Percentiles rank a stretch among this genome's conserved stretches.
phyloP scores from a whole-genome alignment of 2,329 filamentous ascomycete genomes.

The Xylariomycetidae sp. region DNA sequence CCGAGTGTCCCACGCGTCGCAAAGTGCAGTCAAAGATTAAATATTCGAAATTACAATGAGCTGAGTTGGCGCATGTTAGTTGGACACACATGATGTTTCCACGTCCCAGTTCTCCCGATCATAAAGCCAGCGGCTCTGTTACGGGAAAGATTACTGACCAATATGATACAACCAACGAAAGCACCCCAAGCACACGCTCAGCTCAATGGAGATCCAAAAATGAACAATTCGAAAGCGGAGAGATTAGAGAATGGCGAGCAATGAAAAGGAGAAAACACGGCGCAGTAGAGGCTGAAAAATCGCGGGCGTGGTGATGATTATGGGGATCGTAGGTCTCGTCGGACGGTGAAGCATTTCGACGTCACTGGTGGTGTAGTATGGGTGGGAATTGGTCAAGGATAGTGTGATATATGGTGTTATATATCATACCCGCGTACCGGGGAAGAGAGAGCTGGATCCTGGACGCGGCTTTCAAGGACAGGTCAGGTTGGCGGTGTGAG shows the following conservation, averaged over 20 bases:
- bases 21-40: conserved; percentile 23
- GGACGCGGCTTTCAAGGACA: no score
- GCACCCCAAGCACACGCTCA: no score
- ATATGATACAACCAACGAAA: conserved; percentile 43
- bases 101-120: no score
- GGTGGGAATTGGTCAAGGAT: no score
- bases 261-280: conserved; percentile 11
- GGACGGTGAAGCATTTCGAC: conserved; percentile 30
- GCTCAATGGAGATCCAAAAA: conserved; percentile 23
- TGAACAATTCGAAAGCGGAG: no score
- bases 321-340: conserved; percentile 17
- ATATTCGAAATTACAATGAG: conserved; percentile 28
- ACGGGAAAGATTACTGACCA: conserved; percentile 36
- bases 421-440: conserved; percentile 23
- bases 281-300: conserved; percentile 14
- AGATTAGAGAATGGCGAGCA: conserved; percentile 14
- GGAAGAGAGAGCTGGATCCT: conserved; percentile 12
- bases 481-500: conserved; percentile 26
- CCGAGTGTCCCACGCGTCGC: conserved; percentile 12
- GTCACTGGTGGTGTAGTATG: conserved; percentile 25
- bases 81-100: no score
- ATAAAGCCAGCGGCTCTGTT: no score
- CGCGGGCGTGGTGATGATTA: conserved; percentile 11
- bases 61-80: conserved; percentile 20
- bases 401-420: conserved; percentile 15